Conservation (phyloP, 108 stramenopile species). For the Stephanodiscus triporus region DNA sequence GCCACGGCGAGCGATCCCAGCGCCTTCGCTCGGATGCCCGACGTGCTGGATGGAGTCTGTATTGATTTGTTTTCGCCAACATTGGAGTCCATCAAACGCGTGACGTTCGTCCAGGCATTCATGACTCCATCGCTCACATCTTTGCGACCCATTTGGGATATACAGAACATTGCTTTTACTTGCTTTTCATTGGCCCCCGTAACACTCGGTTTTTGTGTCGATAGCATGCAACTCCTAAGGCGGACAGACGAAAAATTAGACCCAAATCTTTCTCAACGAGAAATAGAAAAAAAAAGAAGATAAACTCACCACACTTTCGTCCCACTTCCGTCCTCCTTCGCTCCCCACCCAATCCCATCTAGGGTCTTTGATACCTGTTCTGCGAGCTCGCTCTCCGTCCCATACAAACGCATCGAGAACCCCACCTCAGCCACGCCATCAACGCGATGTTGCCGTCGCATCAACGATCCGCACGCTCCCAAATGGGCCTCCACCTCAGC, state of each 20-base stretch:
- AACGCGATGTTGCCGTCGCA: slow-evolving; percentile 51
- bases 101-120: slow-evolving; percentile 58
- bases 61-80: slow-evolving; percentile 58
- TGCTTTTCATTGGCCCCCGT: slow-evolving; percentile 32
- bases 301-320: slow-evolving; percentile 68
- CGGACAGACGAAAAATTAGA: neutral
- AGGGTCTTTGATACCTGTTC: slow-evolving; percentile 64
- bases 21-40: slow-evolving; percentile 34
- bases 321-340: slow-evolving; percentile 33
- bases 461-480: slow-evolving; percentile 44
- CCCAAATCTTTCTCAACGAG: neutral
- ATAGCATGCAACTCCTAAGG: slow-evolving; percentile 61
- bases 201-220: slow-evolving; percentile 47
- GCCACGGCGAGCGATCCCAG: slow-evolving; percentile 19
- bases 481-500: slow-evolving; percentile 56
- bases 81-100: slow-evolving; percentile 65
- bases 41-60: slow-evolving; percentile 20
- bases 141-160: slow-evolving; percentile 62
- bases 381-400: slow-evolving; percentile 71
- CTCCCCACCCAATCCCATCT: slow-evolving; percentile 62
- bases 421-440: slow-evolving; percentile 73
- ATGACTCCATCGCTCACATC: slow-evolving; percentile 55
- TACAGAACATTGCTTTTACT: slow-evolving; percentile 57
- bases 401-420: slow-evolving; percentile 72
- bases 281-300: neutral